Evolutionary conservation across 139 green algal genomes (phyloP).

Genomic region (Closterium sp.): DNA sequence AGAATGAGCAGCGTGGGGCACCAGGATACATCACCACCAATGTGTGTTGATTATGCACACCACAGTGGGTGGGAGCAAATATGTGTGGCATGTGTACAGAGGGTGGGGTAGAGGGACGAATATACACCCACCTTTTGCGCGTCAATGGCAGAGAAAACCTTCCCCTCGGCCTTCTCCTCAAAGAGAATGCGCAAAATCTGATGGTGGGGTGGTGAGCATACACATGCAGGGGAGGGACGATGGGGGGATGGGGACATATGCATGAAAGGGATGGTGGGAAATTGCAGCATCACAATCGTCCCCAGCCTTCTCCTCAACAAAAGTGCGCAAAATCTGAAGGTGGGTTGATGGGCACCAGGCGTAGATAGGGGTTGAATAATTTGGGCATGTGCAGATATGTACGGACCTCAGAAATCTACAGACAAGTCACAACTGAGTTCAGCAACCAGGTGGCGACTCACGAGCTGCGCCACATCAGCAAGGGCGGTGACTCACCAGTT

Average conservation of each 20-base stretch:
- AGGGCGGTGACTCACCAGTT: slow-evolving; percentile 59
- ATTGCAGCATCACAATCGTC: no score
- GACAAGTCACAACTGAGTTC: background rate
- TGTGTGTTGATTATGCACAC: no score
- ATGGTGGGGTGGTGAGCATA: background rate
- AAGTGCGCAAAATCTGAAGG: no score
- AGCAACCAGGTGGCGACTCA: background rate
- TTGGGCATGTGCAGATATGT: background rate
- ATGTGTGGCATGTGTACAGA: no score
- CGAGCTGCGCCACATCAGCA: background rate
- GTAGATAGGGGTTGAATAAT: background rate
- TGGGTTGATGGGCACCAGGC: no score
- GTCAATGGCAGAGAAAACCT: slow-evolving; percentile 32
- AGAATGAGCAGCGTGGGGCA: no score
- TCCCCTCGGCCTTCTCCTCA: slow-evolving; percentile 22
- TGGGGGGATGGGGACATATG: no score
- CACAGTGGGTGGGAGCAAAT: no score
- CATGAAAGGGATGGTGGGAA: no score
- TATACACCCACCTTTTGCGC: slow-evolving; percentile 13
- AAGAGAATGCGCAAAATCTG: slow-evolving; percentile 38
- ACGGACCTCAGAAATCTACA: background rate
- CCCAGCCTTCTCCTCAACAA: no score
- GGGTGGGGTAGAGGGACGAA: no score
- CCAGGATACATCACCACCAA: no score
- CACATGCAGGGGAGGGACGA: background rate